Base-by-base conservation (phyloP, 768 basidiomycete genomes). In the Fibroporia radiculosa region DNA sequence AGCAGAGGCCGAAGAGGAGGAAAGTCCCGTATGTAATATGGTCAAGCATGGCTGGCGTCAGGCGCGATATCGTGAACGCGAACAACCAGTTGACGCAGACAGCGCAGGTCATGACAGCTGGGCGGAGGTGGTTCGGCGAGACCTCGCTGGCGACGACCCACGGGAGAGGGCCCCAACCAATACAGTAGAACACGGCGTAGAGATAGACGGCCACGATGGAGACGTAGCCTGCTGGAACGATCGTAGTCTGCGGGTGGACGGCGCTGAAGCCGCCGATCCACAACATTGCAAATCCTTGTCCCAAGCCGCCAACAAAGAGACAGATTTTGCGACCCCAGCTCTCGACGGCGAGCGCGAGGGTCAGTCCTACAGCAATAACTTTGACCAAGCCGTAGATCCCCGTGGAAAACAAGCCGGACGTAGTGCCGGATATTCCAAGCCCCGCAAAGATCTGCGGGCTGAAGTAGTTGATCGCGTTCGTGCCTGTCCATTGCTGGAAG, bases 401-500 rank as follows among this genome's bases (percentile, higher is more conserved):
- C 4, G 77, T 77, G 3, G 76, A 75, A 29, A 78, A 67, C 6
- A 78, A 61, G 14, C 63, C 67, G 3, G 71, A 59, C 6, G 53
- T 65, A 20, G 62, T 68, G 3, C 71, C 69, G 1, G 60, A 63
- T 19, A 77, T 67, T 2, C 76, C 76, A 13, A 78, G 60, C 28
- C 59, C 58, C 3, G 66, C 66, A 49, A 78, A 77, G 48, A 78
- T 72, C 31, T 67, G 54, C 0, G 77, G 77, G 49, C 70, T 70
- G 47, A 69, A 78, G 51, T 78, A 78, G 53, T 75, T 75, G 53
- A 77, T 72, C 2, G 73, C 67, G 49, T 77, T 77, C 11, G 72
- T 72, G 12, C 76, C 76, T 0, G 71, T 75, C 68, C 72, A 73
- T 56, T 77, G 66, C 31, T 62, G 70, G 55, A 68, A 70, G 48